Evolutionary conservation across 2,329 filamentous ascomycete genomes (phyloP), one percentile per base, ranked within the genome.

Genomic region (Pseudocercospora fuligena): DNA sequence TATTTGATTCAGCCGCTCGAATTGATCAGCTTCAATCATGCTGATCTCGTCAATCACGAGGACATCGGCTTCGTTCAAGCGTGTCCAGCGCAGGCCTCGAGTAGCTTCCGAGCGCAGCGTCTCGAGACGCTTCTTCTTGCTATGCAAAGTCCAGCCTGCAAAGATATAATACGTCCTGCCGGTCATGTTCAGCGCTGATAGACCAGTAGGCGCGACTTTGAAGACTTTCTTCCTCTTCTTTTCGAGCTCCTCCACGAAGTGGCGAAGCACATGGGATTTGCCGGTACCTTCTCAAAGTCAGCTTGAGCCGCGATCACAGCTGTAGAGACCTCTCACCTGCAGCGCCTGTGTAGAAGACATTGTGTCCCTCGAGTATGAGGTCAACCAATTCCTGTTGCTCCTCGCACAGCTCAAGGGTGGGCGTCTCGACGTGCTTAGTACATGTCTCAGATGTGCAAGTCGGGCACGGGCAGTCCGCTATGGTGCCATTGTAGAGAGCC

Each of bases 11-110:
- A 87, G 75, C 8, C 86, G 81, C 65, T 86, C 83, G 36, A 88
- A 83, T 59, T 83, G 79, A 6, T 82, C 73, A 61, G 84, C 86
- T 59, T 88, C 85, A 0, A 89, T 80, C 88, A 90, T 90, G 66
- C 84, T 87, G 66, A 90, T 86, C 75, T 90, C 88, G 70, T 90
- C 88, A 16, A 90, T 86, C 31, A 90, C 81, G 1, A 90, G 79
- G 0, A 88, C 83, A 59, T 89, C 80, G 0, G 84, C 87, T n/a
- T 61, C 31, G 14, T 56, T 57, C 4, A 69, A 33, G 31, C 65
- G 36, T 0, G 74, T 33, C 0, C 27, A 71, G 1, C 87, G 74
- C 0, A 82, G 79, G 1, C 78, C 72, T 29, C 69, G 75, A 0
- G 79, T 71, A 1, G 76, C 72, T 8, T 78, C 77, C 19, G 51